phyloP scores from a whole-genome alignment of 495 filamentous ascomycete species.

The Poronia punctata region DNA sequence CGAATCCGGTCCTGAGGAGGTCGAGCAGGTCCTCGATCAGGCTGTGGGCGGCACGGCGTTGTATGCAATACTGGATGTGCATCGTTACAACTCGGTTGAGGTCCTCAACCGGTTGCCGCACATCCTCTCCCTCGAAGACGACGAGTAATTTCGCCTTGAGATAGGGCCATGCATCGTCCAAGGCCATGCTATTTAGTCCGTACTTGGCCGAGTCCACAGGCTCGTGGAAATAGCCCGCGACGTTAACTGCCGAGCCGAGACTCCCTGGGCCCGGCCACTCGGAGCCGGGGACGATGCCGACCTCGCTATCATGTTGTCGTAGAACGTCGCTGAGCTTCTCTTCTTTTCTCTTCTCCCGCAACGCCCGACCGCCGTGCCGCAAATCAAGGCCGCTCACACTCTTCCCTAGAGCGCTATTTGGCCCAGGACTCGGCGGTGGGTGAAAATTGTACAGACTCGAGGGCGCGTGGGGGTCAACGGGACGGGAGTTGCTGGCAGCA shows the following conservation, averaged over 20 bases:
- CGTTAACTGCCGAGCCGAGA: slow-evolving; percentile 34
- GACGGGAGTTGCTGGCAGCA: slow-evolving; percentile 80
- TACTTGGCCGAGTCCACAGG: slow-evolving; percentile 46
- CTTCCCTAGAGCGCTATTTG: slow-evolving; percentile 63
- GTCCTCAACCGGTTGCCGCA: slow-evolving; percentile 86
- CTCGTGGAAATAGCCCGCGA: slow-evolving; percentile 38
- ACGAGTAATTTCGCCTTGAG: slow-evolving; percentile 84
- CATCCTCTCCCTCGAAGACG: slow-evolving; percentile 88
- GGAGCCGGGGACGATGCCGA: slow-evolving; percentile 21
- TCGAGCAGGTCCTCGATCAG: slow-evolving; percentile 77
- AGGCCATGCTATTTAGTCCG: slow-evolving; percentile 72
- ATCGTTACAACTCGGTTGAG: slow-evolving; percentile 79
- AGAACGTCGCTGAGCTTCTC: slow-evolving; percentile 53
- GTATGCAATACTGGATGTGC: slow-evolving; percentile 72
- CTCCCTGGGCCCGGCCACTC: slow-evolving; percentile 51
- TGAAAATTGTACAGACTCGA: slow-evolving; percentile 71
- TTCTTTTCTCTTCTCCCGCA: slow-evolving; percentile 88
- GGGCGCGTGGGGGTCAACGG: slow-evolving; percentile 76
- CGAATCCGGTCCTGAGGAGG: slow-evolving; percentile 74
- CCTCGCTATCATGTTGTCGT: slow-evolving; percentile 25
- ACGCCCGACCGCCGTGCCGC: slow-evolving; percentile 71
- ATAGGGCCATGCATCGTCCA: slow-evolving; percentile 93
- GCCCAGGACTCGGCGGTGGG: slow-evolving; percentile 63
- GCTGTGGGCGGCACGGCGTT: slow-evolving; percentile 55
- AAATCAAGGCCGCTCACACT: slow-evolving; percentile 78